phyloP scores from a whole-genome alignment of 495 filamentous ascomycete species.

The Stereocaulon alpinum region DNA sequence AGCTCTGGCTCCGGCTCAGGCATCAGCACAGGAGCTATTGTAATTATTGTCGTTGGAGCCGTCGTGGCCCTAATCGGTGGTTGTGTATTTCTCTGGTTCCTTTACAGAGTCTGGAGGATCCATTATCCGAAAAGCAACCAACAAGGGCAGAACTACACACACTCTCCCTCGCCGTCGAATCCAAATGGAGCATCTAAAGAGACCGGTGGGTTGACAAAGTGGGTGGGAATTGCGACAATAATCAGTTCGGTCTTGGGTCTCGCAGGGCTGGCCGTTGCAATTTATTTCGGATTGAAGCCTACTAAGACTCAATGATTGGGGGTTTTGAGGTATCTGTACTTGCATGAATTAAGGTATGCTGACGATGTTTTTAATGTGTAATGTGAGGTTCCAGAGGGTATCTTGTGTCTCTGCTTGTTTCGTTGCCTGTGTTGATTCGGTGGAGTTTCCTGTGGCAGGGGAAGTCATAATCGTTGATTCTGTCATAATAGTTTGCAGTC shows the following conservation, averaged over 20 bases:
- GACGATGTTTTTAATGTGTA: too few species aligned
- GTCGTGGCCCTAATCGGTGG: too few species aligned
- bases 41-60: neutral
- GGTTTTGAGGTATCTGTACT: too few species aligned
- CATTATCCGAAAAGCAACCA: neutral
- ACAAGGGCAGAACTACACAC: neutral
- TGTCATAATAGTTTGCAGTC: neutral
- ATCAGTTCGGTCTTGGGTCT: conserved; percentile 1
- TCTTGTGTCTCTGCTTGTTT: too few species aligned
- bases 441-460: too few species aligned
- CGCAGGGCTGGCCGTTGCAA: neutral
- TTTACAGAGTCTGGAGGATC: neutral
- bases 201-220: neutral
- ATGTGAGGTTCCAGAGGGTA: too few species aligned
- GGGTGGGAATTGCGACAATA: neutral
- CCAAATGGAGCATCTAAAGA: neutral
- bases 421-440: too few species aligned
- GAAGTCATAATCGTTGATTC: too few species aligned
- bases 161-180: neutral
- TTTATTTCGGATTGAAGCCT: neutral
- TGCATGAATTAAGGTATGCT: too few species aligned
- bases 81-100: neutral
- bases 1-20: too few species aligned
- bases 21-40: neutral
- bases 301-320: neutral